Conservation (phyloP, 306 rosid genomes). For the Hippophae tibetana region DNA sequence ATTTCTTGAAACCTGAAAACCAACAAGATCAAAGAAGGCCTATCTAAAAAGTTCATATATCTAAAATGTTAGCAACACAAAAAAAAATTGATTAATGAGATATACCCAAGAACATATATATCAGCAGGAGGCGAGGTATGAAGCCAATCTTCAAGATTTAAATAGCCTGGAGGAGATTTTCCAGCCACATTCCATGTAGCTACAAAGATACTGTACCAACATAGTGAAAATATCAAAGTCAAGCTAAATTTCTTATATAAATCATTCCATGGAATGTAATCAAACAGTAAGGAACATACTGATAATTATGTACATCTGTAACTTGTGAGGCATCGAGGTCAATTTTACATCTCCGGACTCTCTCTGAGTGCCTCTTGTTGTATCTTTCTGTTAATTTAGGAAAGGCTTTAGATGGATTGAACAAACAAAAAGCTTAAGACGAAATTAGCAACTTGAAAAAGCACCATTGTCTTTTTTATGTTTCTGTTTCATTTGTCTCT, state of each 20-base stretch:
- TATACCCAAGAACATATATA: constrained; percentile 91
- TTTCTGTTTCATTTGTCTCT: constrained; percentile 3
- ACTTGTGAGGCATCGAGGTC: constrained; percentile 57
- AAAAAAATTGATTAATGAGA: constrained; percentile 11
- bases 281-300: constrained; percentile 33
- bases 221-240: constrained; percentile 8
- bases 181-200: constrained; percentile 99
- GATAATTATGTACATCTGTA: constrained; percentile 63
- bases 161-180: constrained; percentile 75
- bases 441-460: constrained; percentile 20
- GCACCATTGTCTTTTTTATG: constrained; percentile 10
- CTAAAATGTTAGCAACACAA: constrained; percentile 5
- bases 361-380: constrained; percentile 58
- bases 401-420: constrained; percentile 11
- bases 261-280: constrained; percentile 11
- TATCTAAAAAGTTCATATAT: background rate
- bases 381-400: constrained; percentile 51
- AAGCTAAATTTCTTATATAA: constrained; percentile 3
- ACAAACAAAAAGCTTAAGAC: constrained; percentile 1
- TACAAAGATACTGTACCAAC: constrained; percentile 52
- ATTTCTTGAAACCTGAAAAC: constrained; percentile 89
- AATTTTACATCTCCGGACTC: constrained; percentile 52
- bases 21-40: constrained; percentile 8
- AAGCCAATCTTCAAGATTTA: constrained; percentile 97
- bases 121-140: constrained; percentile 91